Conservation (phyloP, 2,329 filamentous ascomycete species). For the Dactylellina sp. region DNA sequence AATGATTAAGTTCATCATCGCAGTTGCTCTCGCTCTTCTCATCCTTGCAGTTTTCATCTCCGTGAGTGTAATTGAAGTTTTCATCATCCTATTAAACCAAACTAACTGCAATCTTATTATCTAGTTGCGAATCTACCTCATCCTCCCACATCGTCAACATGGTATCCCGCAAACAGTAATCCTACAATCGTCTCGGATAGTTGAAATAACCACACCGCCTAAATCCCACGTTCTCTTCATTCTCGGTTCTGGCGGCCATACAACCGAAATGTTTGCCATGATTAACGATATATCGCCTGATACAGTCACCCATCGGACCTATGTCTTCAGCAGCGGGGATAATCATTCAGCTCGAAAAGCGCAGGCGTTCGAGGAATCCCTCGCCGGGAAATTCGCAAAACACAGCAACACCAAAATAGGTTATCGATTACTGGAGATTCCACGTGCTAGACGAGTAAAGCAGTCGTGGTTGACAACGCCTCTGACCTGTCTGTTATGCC, state of each 20-base stretch:
- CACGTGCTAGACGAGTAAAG: constrained; percentile 82
- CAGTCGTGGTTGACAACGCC: constrained; percentile 82
- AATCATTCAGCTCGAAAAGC: constrained; percentile 75
- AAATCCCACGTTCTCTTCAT: constrained; percentile 77
- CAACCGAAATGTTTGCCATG: constrained; percentile 91
- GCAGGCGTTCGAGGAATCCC: constrained; percentile 71
- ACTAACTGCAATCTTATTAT: constrained; percentile 7
- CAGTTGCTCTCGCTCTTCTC: constrained; percentile 21
- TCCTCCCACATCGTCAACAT: constrained; percentile 34
- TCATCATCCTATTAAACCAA: background rate
- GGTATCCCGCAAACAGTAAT: constrained; percentile 30
- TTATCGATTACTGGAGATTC: constrained; percentile 68
- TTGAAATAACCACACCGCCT: constrained; percentile 31
- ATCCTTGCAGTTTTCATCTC: constrained; percentile 35
- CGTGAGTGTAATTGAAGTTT: constrained; percentile 14
- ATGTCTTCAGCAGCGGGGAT: constrained; percentile 83
- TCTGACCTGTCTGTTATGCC: constrained; percentile 74
- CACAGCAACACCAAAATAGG: constrained; percentile 35
- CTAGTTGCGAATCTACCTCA: constrained; percentile 41
- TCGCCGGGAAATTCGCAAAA: constrained; percentile 59
- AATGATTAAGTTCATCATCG: constrained; percentile 32
- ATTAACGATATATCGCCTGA: constrained; percentile 72
- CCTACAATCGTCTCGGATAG: constrained; percentile 45
- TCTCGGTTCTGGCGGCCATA: constrained; percentile 93
- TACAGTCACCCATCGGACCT: constrained; percentile 75